Base-by-base conservation (phyloP, 441 rosid genomes). In the Jatropha multifida region DNA sequence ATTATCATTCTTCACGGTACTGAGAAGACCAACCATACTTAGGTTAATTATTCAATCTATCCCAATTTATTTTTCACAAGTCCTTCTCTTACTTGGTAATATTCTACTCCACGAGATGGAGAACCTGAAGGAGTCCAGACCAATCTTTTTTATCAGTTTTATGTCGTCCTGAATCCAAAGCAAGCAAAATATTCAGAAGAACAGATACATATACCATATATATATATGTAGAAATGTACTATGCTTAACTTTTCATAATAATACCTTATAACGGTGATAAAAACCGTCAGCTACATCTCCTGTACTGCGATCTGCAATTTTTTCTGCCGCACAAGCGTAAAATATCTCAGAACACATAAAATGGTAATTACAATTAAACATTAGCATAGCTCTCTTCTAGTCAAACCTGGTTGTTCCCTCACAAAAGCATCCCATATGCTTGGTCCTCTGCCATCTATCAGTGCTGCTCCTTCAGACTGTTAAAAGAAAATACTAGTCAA, bases 271-370 rank as follows among this genome's bases (percentile, higher is more conserved):
- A 3, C 54, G 51, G 52, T 70, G 69, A 76, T 84, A 82, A 69
- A 86, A 86, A 13, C 79, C 84, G 1, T 60, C 79, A 5, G 84
- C 86, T 10, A 79, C 69, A 26, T 74, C 48, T 38, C 85, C 87
- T 15, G 56, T 78, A 58, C 82, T 78, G n/a, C 27, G 76, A 51
- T 80, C 87, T 27, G 10, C 0, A 9, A 82, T 81, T 72, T 81
- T 84, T 17, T 81, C 87, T 86, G 82, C 41, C 7, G 32, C 1
- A 5, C 17, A 0, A 18, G 7, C 14, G 14, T 23, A 51, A 26
- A 49, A 23, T 26, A 3, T 13, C 4, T 52, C 56, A 52, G 4
- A 48, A 13, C 14, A 1, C 0, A 38, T 3, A 9, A 7, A 44
- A 26, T 58, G 23, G 23, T 23, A 23, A 23, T 23, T 23, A 23